Conservation (phyloP, 805 yeast genomes). For the Ogataea allantospora region DNA sequence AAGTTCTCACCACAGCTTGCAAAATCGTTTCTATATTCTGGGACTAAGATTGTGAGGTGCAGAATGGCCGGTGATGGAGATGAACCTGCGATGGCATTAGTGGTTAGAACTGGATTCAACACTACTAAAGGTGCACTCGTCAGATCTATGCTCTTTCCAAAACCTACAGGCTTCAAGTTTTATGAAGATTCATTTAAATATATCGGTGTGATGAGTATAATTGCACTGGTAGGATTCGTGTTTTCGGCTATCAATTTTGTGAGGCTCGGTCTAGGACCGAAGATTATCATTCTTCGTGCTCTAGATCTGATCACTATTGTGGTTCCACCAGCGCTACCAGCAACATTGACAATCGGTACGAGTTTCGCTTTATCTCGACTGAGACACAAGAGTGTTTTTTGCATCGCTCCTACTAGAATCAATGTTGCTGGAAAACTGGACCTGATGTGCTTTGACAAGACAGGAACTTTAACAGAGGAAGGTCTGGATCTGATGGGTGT, state of each 20-base stretch:
- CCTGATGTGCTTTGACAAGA: slow-evolving; percentile 89
- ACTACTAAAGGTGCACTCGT: slow-evolving; percentile 94
- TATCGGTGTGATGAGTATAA: slow-evolving; percentile 87
- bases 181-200: slow-evolving; percentile 93
- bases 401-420: slow-evolving; percentile 92
- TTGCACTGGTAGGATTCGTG: slow-evolving; percentile 82
- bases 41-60: slow-evolving; percentile 85
- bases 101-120: slow-evolving; percentile 84
- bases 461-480: slow-evolving; percentile 97
- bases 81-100: slow-evolving; percentile 84
- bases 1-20: slow-evolving; percentile 65
- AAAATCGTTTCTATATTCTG: slow-evolving; percentile 76
- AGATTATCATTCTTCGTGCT: slow-evolving; percentile 79
- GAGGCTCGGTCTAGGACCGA: slow-evolving; percentile 65
- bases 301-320: slow-evolving; percentile 93
- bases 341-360: slow-evolving; percentile 94
- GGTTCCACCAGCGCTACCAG: slow-evolving; percentile 98
- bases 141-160: slow-evolving; percentile 95
- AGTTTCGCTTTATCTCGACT: slow-evolving; percentile 84
- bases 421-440: slow-evolving; percentile 96
- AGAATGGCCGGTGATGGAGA: slow-evolving; percentile 67
- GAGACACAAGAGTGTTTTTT: slow-evolving; percentile 66
- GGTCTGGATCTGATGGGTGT: slow-evolving; percentile 81
- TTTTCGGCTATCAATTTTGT: slow-evolving; percentile 83
- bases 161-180: slow-evolving; percentile 89